phyloP scores from a whole-genome alignment of 169 alveolate genomes.

The Plasmodium berghei region DNA sequence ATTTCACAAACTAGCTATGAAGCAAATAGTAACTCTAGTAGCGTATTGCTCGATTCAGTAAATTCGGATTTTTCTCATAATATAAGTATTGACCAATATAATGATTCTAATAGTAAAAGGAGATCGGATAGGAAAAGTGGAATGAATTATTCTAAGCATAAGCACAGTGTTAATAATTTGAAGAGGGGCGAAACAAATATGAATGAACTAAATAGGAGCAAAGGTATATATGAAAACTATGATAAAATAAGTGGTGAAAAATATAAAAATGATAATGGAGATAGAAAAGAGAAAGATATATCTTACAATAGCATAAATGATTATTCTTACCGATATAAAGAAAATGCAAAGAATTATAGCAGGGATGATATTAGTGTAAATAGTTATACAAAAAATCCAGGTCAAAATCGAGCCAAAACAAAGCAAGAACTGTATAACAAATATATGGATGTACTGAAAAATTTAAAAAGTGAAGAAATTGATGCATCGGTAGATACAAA shows the following conservation, averaged over 20 bases:
- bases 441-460: constrained; percentile 65
- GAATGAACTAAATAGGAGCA: background rate
- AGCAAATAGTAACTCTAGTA: constrained; percentile 67
- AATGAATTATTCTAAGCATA: constrained; percentile 14
- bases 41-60: constrained; percentile 39
- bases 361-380: background rate
- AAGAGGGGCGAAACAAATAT: background rate
- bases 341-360: background rate
- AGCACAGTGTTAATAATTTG: constrained; percentile 16
- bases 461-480: constrained; percentile 69
- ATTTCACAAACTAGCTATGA: constrained; percentile 77
- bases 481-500: constrained; percentile 64
- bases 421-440: constrained; percentile 51
- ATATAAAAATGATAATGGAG: constrained; percentile 5
- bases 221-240: background rate
- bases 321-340: background rate
- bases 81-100: constrained; percentile 41
- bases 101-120: background rate
- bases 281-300: background rate
- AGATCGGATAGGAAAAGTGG: background rate
- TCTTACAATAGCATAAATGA: background rate
- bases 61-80: constrained; percentile 49
- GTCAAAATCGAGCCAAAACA: constrained; percentile 12
- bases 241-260: background rate
- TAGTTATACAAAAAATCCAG: constrained; percentile 2